phyloP scores from a whole-genome alignment of 208 protist genomes.

The Lotmaria passim region DNA sequence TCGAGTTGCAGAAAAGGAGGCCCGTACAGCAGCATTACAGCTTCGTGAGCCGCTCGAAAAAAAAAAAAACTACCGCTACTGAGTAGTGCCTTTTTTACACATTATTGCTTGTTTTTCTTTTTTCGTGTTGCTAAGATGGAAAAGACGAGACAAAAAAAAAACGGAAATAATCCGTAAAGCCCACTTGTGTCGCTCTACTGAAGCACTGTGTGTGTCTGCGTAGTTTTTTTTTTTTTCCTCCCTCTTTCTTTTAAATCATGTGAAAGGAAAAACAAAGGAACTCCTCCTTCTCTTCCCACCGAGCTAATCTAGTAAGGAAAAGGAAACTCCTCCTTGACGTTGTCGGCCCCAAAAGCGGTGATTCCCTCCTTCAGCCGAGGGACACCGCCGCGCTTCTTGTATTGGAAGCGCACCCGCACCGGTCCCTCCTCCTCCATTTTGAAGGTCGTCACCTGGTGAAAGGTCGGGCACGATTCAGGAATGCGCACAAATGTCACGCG shows the following conservation, averaged over 20 bases:
- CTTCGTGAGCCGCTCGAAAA: too few species aligned
- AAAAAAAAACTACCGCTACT: too few species aligned
- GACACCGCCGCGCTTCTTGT: conserved; percentile 37
- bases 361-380: conserved; percentile 35
- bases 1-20: too few species aligned
- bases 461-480: conserved; percentile 31
- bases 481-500: conserved; percentile 46
- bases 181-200: too few species aligned
- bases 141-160: conserved; percentile 17
- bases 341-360: conserved; percentile 30
- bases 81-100: too few species aligned
- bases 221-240: background rate
- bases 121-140: too few species aligned
- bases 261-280: too few species aligned
- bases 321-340: conserved; percentile 38
- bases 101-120: too few species aligned
- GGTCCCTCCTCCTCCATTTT: conserved; percentile 14
- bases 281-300: background rate
- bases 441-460: conserved; percentile 37
- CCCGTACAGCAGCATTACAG: too few species aligned
- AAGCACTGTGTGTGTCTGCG: background rate
- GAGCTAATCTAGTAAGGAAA: conserved; percentile 21
- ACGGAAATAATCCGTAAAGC: too few species aligned
- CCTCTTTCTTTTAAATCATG: too few species aligned
- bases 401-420: conserved; percentile 43